Conservation (phyloP, 78 protist genomes). For the Dictyostelium capitatum region DNA sequence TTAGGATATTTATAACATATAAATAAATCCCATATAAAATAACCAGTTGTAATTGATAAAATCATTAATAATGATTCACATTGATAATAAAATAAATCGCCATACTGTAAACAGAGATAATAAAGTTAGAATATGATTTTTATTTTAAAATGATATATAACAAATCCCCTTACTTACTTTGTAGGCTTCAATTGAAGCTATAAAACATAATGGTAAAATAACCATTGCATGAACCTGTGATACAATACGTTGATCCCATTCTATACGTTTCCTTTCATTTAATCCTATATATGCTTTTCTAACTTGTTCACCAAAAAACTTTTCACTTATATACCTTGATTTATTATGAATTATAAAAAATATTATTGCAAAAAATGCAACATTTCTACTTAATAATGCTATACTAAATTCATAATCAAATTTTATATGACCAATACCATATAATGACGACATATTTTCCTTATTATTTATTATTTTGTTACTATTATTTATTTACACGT, state of each 20-base stretch:
- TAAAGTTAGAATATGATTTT: not conserved
- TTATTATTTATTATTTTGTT: not conserved
- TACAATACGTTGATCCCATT: slow-evolving; percentile 53
- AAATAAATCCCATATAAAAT: slow-evolving; percentile 58
- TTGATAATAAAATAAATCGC: slow-evolving; percentile 4
- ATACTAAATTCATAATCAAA: slow-evolving; percentile 8
- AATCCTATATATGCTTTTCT: slow-evolving; percentile 7
- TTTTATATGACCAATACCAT: slow-evolving; percentile 6
- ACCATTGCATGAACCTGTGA: slow-evolving; percentile 33
- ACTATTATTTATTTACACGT: not conserved
- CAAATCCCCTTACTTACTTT: slow-evolving; percentile 3
- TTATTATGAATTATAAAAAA: not conserved
- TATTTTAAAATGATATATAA: not conserved
- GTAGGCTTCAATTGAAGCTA: not conserved
- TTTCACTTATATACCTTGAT: not conserved
- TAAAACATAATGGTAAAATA: slow-evolving; percentile 10
- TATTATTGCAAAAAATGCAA: not conserved
- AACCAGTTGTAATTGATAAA: slow-evolving; percentile 28
- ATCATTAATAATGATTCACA: not conserved
- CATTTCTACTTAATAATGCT: not conserved
- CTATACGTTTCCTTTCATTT: not conserved
- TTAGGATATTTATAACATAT: slow-evolving; percentile 24
- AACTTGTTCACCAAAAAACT: not conserved
- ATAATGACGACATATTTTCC: not conserved
- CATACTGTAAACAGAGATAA: not conserved